Evolutionary conservation across 495 filamentous ascomycete genomes (phyloP), one percentile per base, ranked within the genome.

Genomic region (Barbatosphaeria neglecta): DNA sequence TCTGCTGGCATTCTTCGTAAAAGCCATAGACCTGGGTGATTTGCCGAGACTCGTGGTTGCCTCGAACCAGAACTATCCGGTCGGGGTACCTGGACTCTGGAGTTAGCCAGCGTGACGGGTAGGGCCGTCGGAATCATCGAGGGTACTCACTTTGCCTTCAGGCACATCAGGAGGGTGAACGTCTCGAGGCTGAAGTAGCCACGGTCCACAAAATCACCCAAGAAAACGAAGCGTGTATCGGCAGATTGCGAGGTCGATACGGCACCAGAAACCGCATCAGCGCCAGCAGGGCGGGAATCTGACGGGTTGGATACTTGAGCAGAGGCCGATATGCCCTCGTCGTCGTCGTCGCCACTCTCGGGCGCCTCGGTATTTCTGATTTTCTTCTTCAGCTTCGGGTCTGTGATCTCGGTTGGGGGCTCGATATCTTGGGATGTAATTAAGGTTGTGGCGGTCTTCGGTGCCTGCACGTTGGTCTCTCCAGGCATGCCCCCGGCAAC

Each of bases 1-100:
- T 98, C 54, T 86, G 84, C 57, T 94, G 86, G 65, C 92, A 98
- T 59, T 98, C 92, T 56, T 97, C 92, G 70, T 97, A 96, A 68
- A 98, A 98, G 3, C 92, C 92, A 57, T 98, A 98, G 5, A 98
- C 92, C 61, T 96, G 90, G 8, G 92, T 98, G 49, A 98, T 98
- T 61, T 98, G 92, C 15, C 92, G 82, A 16, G 90, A 96, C 58
- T 98, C 92, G 62, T 98, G 92, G 56, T 98, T 98, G 23, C 92
- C 92, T 28, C 92, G 90, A 23, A 98, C 89, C 33, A 98, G 78
- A 10, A 94, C 95, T 52, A 98, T 87, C 42, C 85, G 77, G 60
- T 97, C 90, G 20, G 92, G 93, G 62, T 88, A 95, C 72, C 90
- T 96, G 35, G 22, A 41, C 46, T 59, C 37, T 13, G 17, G 27